These are phyloP conservation scores for Alternaria alternata DNA, from an alignment of 2,329 filamentous ascomycete genomes.

Conservation along the genomic window DNA sequence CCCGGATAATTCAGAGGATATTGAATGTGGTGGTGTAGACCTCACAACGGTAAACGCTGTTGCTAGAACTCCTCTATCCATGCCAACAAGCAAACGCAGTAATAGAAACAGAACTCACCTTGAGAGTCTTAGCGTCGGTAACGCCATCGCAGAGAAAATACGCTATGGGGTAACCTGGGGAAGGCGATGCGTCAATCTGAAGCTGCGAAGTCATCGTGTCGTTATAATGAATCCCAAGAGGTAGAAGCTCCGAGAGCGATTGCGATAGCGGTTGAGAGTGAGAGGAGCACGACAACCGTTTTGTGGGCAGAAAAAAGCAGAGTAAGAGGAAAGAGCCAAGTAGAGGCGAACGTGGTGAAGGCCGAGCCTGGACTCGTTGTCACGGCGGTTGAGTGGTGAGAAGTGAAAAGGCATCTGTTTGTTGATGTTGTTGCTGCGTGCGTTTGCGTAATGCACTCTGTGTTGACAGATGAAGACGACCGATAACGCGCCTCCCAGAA, in stretches of 20 bases:
- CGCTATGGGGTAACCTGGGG: background rate
- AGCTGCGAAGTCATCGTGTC: background rate
- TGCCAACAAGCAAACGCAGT: background rate
- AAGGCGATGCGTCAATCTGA: background rate
- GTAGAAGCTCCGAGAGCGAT: background rate
- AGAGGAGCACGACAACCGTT: background rate
- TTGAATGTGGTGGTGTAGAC: background rate
- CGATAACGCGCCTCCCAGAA: background rate
- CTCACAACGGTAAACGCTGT: background rate
- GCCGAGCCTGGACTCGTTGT: background rate
- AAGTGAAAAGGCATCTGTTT: background rate
- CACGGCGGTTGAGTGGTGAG: background rate
- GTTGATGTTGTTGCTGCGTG: background rate
- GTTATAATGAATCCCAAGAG: background rate
- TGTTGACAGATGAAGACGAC: background rate
- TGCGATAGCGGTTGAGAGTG: background rate
- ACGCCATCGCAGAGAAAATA: conserved; percentile 9
- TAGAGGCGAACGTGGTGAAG: background rate
- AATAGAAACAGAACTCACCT: background rate
- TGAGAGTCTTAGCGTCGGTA: background rate
- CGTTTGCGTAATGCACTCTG: background rate
- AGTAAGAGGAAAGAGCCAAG: background rate
- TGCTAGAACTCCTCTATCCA: background rate
- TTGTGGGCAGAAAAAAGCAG: background rate
- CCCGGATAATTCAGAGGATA: background rate